Conservation (phyloP, 306 rosid genomes). For the Rosa persica region DNA sequence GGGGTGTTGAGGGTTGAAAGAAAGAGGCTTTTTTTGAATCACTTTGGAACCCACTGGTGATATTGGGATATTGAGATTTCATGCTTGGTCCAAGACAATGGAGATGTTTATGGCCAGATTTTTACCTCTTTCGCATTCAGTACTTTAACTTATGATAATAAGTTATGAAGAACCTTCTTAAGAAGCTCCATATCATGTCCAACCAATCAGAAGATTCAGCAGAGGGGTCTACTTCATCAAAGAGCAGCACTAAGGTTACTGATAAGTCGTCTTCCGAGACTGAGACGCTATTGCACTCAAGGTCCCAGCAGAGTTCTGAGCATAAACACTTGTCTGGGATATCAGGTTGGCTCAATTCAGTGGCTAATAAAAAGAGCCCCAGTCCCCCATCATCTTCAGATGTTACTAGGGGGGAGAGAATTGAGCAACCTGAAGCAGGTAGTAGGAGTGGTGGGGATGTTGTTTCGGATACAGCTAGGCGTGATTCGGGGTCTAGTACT, state of each 20-base stretch:
- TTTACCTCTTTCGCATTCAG: constrained; percentile 48
- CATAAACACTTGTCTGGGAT: constrained; percentile 63
- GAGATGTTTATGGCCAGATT: constrained; percentile 60
- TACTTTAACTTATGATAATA: constrained; percentile 33
- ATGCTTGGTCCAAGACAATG: constrained; percentile 70
- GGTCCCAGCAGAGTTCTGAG: constrained; percentile 54
- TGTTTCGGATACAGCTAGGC: constrained; percentile 53
- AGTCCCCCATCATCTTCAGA: constrained; percentile 51
- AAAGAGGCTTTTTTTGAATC: constrained; percentile 29
- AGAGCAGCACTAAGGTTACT: constrained; percentile 46
- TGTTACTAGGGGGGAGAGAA: constrained; percentile 44
- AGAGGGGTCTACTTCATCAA: constrained; percentile 68
- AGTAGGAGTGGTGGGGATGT: constrained; percentile 54
- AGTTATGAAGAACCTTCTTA: constrained; percentile 82
- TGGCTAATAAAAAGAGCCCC: constrained; percentile 52
- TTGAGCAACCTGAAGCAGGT: constrained; percentile 55
- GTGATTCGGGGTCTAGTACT: constrained; percentile 61
- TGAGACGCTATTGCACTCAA: constrained; percentile 44
- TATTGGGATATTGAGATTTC: constrained; percentile 36
- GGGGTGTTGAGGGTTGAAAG: constrained; percentile 17
- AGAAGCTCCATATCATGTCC: constrained; percentile 84
- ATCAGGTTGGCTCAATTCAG: constrained; percentile 76
- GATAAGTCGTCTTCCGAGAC: constrained; percentile 58
- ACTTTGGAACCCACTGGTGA: constrained; percentile 37
- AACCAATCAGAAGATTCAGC: constrained; percentile 57